Base-by-base conservation (phyloP, 306 rosid species). In the Vachellia pachyceras region DNA sequence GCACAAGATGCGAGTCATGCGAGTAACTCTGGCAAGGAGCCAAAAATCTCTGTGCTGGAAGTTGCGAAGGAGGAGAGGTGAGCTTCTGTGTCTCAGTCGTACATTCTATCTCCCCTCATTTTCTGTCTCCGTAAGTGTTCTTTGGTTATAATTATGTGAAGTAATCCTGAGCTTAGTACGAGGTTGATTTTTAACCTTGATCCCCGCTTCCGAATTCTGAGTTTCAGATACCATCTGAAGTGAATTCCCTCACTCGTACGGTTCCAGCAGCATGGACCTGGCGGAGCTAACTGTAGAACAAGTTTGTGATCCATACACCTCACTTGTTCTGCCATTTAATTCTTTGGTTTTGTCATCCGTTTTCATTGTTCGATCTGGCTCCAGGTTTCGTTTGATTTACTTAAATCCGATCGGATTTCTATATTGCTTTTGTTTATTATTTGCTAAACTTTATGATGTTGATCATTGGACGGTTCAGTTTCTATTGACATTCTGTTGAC, bases 281-380 rank as follows among this genome's bases (percentile, higher is more conserved):
- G 92, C 89, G 36, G 93, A 87, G 82, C 86, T 92, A 72, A 83
- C 85, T 88, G 80, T 91, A 6, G 97, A 92, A 71, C 90, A 90
- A 90, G 97, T 90, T 75, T 10, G 85, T 74, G 63, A 76, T 80
- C 80, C 73, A 3, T 12, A 37, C 72, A 25, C 82, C 33, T 18
- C 66, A 5, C 17, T 6, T 75, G 40, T 22, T 80, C 41, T 41
- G 41, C 45, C 25, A 29, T 49, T 8, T 22, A 7, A 7, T 1
- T 45, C 18, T 40, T n/a, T 9, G 10, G 20, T 67, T 39, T 67
- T 67, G 22, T 36, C 20, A 3, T 39, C 7, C 72, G 47, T 39
- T 67, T 17, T 5, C 29, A 18, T 63, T 63, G 50, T 13, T 42
- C 77, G 82, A 78, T 70, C 74, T 79, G 73, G 60, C 77, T 79